Evolutionary conservation across 2,329 filamentous ascomycete genomes (phyloP), one percentile per base, ranked within the genome.

Genomic region (Rhinocladiella similis): DNA sequence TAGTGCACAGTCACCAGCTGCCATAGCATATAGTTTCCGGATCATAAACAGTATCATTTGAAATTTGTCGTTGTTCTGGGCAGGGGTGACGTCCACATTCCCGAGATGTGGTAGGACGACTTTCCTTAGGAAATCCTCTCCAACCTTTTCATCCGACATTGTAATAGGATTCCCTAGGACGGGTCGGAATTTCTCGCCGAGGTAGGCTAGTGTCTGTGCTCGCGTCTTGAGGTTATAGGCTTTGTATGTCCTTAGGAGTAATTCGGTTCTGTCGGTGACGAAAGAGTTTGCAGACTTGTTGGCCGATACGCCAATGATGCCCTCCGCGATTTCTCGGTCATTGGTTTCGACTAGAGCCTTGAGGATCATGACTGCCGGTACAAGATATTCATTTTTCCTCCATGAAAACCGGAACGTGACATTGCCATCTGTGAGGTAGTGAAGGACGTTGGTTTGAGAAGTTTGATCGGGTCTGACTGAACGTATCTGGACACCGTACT

Each of bases 401-500:
- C 93, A 99, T 5, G 93, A 97, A 74, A 99, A 99, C 54, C 94
- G 84, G 75, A 99, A 96, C 0, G 91, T 97, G 67, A 97, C 87
- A 72, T 97, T 97, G 63, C 94, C 94, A 71, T 99, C 94, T 66
- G 83, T 91, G 54, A 99, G 83, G 73, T 97, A 99, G 75, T 99
- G 94, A 47, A 99, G 81, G 33, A 96, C 91, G 68, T 97, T 99
- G 36, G 93, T 97, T 74, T 97, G 93, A 27, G 92, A 97, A 7
- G 93, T 97, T 75, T 99, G 91, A 74, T 99, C 94, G n/a, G 92
- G 92, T 56, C 94, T 86, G 53, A 97, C 91, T 2, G 88, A 95
- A 75, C 94, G 87, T 64, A 97, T 86, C 68, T 96, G 90, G 56
- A 97, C 89, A 80, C 91, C 94, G 68, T 85, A 94, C 56, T 89